These are phyloP conservation scores for Phaeoacremonium minimum DNA, from an alignment of 2,329 filamentous ascomycete genomes.

Conservation along the genomic window DNA sequence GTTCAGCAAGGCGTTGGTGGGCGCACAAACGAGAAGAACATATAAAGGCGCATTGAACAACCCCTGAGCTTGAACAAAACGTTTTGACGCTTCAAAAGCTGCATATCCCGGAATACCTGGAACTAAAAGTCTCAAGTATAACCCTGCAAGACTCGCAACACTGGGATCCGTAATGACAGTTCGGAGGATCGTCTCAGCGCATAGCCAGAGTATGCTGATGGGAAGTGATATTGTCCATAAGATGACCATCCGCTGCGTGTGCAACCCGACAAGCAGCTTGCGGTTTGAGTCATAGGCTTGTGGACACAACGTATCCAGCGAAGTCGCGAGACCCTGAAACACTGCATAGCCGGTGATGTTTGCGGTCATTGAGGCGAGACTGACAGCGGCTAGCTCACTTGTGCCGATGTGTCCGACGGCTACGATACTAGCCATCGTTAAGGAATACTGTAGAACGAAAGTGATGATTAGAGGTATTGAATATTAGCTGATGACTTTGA, in stretches of 20 bases:
- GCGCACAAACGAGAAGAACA: slow-evolving; percentile 70
- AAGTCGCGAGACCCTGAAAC: slow-evolving; percentile 60
- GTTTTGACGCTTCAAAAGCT: slow-evolving; percentile 72
- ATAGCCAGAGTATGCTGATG: slow-evolving; percentile 67
- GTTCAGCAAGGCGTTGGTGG: slow-evolving; percentile 73
- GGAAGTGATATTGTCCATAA: slow-evolving; percentile 69
- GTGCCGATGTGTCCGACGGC: slow-evolving; percentile 56
- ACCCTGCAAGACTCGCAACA: slow-evolving; percentile 62
- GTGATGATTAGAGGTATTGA: slow-evolving; percentile 52
- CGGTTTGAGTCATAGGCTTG: slow-evolving; percentile 68
- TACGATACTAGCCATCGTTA: slow-evolving; percentile 58
- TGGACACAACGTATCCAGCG: slow-evolving; percentile 65
- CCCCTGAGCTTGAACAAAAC: slow-evolving; percentile 79
- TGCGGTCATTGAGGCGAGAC: slow-evolving; percentile 54
- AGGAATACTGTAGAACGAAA: slow-evolving; percentile 58
- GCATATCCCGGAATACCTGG: slow-evolving; percentile 73
- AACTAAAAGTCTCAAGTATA: slow-evolving; percentile 69
- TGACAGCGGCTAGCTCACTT: slow-evolving; percentile 54
- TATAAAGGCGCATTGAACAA: slow-evolving; percentile 76
- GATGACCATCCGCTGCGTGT: slow-evolving; percentile 80
- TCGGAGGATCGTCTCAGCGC: slow-evolving; percentile 60
- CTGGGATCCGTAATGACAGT: slow-evolving; percentile 44
- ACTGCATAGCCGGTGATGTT: slow-evolving; percentile 55
- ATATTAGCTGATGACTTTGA: too few relatives aligned
- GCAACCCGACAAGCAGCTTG: slow-evolving; percentile 67